A percentile compares a stretch with the other conserved stretches of the same genome.
Evolutionary conservation across 257 asterid species (phyloP).

Genomic region (Solanum chmielewskii): DNA sequence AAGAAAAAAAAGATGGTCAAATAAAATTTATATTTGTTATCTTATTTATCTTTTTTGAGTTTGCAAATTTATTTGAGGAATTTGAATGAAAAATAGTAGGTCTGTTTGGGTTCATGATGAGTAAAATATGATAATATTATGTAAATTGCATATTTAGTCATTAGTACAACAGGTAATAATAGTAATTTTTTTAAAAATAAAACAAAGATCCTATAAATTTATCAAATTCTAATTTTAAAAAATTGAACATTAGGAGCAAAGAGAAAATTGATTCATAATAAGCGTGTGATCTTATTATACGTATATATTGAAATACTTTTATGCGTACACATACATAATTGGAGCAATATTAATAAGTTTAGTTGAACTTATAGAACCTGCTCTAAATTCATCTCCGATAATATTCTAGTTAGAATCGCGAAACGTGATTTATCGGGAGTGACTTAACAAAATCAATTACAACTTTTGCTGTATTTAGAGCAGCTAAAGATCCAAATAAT

Average conservation of each 20-base stretch:
- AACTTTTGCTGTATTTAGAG: constrained; percentile 40
- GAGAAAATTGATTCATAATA: neutral
- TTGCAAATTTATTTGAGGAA: neutral
- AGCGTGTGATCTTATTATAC: neutral
- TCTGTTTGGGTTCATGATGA: neutral
- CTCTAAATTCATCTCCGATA: no score
- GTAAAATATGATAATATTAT: neutral
- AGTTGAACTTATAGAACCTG: fast-evolving
- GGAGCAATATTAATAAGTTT: neutral
- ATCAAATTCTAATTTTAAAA: neutral
- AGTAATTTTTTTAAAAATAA: neutral
- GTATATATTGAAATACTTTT: neutral
- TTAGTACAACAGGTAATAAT: neutral
- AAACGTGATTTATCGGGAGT: neutral
- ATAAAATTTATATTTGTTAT: no score
- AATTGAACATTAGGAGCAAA: neutral
- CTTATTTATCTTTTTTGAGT: neutral
- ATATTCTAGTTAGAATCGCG: neutral
- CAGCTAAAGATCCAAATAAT: constrained; percentile 37
- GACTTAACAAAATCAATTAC: constrained; percentile 28
- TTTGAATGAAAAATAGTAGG: neutral
- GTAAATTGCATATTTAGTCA: no score
- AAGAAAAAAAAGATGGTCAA: neutral
- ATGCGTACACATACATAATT: neutral
- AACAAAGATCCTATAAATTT: neutral